These are phyloP conservation scores for Trichoderma sp. DNA, from an alignment of 2,329 filamentous ascomycete genomes.

Conservation along the genomic window DNA sequence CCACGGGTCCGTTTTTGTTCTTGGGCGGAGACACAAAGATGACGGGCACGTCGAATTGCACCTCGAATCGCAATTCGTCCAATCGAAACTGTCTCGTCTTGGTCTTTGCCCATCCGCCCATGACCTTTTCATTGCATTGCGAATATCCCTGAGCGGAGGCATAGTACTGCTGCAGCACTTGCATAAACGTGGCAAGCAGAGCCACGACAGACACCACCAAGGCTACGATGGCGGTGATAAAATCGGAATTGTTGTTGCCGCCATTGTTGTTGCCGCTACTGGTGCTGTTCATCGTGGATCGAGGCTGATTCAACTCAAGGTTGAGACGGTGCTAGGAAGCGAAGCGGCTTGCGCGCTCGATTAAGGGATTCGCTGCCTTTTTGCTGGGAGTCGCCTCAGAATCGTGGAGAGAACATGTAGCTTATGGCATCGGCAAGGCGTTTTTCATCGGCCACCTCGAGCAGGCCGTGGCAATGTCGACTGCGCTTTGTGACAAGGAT, in stretches of 20 bases:
- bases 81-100: slow-evolving; percentile 41
- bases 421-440: neutral
- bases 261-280: neutral
- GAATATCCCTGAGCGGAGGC: slow-evolving; percentile 49
- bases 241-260: slow-evolving; percentile 29
- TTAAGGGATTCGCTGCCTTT: neutral
- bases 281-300: slow-evolving; percentile 8
- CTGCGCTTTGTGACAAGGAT: neutral
- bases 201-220: slow-evolving; percentile 48
- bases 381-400: neutral
- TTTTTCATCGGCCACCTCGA: neutral
- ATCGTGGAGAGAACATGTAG: neutral
- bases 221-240: slow-evolving; percentile 42
- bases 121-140: slow-evolving; percentile 46
- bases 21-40: slow-evolving; percentile 46
- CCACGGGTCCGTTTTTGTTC: slow-evolving; percentile 39
- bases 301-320: neutral
- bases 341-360: neutral
- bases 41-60: slow-evolving; percentile 48
- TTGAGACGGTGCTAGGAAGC: neutral
- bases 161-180: slow-evolving; percentile 50
- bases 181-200: slow-evolving; percentile 43
- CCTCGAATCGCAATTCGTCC: slow-evolving; percentile 48
- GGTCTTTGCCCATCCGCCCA: slow-evolving; percentile 44
- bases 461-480: neutral